These are phyloP conservation scores for Auriscalpium vulgare DNA, from an alignment of 768 basidiomycete species.

Conservation along the genomic window DNA sequence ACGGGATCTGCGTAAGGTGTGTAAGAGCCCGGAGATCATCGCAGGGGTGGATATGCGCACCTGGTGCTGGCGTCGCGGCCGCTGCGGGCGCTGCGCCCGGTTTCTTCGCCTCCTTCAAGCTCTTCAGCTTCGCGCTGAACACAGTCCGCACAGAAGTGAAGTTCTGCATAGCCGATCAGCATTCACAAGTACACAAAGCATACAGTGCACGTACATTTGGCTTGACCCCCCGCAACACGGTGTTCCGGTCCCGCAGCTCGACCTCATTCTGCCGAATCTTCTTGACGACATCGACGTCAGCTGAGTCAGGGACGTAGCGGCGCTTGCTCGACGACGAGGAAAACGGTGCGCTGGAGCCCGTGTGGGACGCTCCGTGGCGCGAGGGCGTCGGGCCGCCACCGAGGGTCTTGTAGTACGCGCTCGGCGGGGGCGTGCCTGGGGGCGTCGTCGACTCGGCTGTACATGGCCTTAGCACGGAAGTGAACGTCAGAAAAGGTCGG, in stretches of 20 bases:
- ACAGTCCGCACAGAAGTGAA: conserved; percentile 61
- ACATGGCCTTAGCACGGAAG: conserved; percentile 14
- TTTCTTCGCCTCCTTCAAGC: conserved; percentile 58
- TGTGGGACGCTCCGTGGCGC: conserved; percentile 11
- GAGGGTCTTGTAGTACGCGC: conserved; percentile 1
- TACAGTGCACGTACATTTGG: conserved; percentile 52
- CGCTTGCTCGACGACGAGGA: conserved; percentile 53
- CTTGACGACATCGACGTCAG: conserved; percentile 82
- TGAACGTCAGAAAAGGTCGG: conserved; percentile 26
- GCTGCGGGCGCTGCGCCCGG: conserved; percentile 34
- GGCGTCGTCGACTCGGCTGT: conserved; percentile 51
- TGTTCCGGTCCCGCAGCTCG: conserved; percentile 76
- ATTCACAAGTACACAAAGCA: not conserved
- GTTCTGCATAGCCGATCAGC: conserved; percentile 43
- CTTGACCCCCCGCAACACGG: conserved; percentile 77
- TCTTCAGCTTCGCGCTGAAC: conserved; percentile 74
- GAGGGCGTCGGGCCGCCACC: conserved; percentile 5
- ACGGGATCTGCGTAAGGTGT: conserved; percentile 37
- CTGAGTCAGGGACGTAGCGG: conserved; percentile 68
- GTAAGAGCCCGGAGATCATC: not conserved
- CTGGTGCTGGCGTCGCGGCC: conserved; percentile 30
- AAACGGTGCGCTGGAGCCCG: conserved; percentile 13
- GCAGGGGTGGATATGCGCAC: conserved; percentile 7
- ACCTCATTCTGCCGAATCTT: conserved; percentile 69
- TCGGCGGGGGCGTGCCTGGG: conserved; percentile 42